A percentile compares a stretch with the other conserved stretches of the same genome.
These are phyloP conservation scores for Astrephomene gubernaculifera DNA, from an alignment of 139 green algal genomes.

Conservation along the genomic window DNA sequence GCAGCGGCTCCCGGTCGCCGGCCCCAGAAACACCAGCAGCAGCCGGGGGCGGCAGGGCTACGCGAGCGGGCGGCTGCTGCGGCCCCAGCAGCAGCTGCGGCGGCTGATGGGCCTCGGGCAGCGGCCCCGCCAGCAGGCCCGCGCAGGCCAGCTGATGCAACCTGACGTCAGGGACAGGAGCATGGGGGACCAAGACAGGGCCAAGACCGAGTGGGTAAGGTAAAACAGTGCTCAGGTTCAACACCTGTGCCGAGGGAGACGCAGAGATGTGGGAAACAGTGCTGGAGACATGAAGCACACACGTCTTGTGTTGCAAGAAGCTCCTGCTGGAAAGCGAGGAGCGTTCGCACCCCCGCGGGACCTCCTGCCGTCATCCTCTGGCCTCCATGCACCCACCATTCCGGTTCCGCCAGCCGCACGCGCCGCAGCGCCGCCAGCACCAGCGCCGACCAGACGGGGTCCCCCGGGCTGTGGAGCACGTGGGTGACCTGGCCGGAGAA, in stretches of 20 bases:
- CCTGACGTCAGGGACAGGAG: background rate
- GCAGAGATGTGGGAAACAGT: too few species aligned
- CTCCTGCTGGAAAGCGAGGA: too few species aligned
- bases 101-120: background rate
- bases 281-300: too few species aligned
- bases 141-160: background rate
- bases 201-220: too few species aligned
- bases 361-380: too few species aligned
- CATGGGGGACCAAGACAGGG: too few species aligned
- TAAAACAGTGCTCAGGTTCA: too few species aligned
- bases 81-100: background rate
- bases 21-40: too few species aligned
- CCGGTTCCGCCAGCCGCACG: background rate
- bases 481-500: background rate
- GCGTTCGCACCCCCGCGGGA: too few species aligned
- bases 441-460: background rate
- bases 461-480: background rate
- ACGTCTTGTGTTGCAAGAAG: too few species aligned
- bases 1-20: too few species aligned
- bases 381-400: conserved; percentile 34
- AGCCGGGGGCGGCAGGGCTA: background rate
- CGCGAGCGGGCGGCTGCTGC: background rate
- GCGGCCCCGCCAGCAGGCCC: background rate
- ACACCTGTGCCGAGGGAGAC: too few species aligned
- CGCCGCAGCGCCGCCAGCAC: background rate